phyloP scores from a whole-genome alignment of 1,284 basidiomycete species.

The Trichosporon asahii region DNA sequence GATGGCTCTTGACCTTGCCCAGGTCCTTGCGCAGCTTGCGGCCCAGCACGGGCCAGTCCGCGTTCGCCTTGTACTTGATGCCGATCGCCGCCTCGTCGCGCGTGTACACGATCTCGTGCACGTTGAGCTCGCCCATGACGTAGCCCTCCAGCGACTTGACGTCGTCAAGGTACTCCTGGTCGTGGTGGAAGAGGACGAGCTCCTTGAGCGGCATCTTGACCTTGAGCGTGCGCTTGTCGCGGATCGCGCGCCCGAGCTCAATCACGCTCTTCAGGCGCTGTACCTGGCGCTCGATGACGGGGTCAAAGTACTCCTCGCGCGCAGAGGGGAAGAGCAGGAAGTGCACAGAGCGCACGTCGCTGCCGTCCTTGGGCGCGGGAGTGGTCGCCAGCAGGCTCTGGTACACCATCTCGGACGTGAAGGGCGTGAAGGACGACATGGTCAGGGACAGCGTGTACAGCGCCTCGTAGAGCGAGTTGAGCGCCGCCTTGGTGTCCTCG shows the following conservation, averaged over 20 bases:
- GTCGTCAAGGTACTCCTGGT: conserved; percentile 79
- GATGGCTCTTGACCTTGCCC: conserved; percentile 80
- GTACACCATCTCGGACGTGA: conserved; percentile 95
- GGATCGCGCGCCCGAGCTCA: conserved; percentile 82
- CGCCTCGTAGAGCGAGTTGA: conserved; percentile 96
- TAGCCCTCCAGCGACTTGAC: conserved; percentile 81
- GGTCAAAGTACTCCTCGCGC: conserved; percentile 93
- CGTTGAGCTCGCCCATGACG: conserved; percentile 92
- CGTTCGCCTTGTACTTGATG: conserved; percentile 84
- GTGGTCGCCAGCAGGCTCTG: conserved; percentile 84
- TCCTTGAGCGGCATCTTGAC: conserved; percentile 85
- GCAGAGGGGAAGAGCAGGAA: conserved; percentile 92
- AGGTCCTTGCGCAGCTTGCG: conserved; percentile 93
- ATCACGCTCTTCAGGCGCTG: conserved; percentile 93
- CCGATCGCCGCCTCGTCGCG: conserved; percentile 83
- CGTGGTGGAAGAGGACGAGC: conserved; percentile 89
- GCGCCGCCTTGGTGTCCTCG: conserved; percentile 80
- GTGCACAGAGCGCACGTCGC: conserved; percentile 87
- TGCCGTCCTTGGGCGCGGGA: conserved; percentile 65
- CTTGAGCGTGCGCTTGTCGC: conserved; percentile 84
- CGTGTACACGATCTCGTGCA: conserved; percentile 83
- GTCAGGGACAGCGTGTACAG: conserved; percentile 91
- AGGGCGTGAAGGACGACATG: conserved; percentile 97
- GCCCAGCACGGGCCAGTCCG: conserved; percentile 94
- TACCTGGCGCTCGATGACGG: conserved; percentile 92